phyloP scores from a whole-genome alignment of 148 eudicot species.

The Pouteria glomerata region DNA sequence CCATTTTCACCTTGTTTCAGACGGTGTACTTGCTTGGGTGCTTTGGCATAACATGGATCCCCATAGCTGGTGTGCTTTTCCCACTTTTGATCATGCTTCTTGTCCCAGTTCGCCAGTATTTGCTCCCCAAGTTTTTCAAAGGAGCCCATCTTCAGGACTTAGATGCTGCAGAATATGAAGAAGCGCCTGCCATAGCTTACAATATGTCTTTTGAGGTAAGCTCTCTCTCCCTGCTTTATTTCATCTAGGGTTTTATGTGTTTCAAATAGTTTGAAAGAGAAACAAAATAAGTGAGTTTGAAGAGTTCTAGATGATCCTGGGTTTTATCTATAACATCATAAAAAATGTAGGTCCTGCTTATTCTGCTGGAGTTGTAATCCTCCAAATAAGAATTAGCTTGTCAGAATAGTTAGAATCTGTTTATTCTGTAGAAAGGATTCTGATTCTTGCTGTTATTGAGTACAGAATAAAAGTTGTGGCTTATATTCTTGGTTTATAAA shows the following conservation, averaged over 20 bases:
- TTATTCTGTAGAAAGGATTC: background rate
- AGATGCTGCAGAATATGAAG: conserved; percentile 97
- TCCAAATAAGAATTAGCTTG: background rate
- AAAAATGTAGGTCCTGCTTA: background rate
- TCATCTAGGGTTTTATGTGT: conserved; percentile 5
- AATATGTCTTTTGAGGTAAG: conserved; percentile 69
- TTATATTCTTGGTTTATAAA: background rate
- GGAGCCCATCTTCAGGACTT: conserved; percentile 92
- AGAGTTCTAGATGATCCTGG: background rate
- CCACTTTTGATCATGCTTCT: conserved; percentile 96
- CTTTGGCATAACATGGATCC: conserved; percentile 96
- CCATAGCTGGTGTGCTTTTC: conserved; percentile 93
- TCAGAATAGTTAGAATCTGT: background rate
- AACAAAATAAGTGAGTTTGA: background rate
- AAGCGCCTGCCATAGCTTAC: conserved; percentile 67
- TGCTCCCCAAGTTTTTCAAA: conserved; percentile 82
- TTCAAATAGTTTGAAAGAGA: background rate
- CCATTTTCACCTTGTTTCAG: conserved; percentile 80
- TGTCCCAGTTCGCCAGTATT: conserved; percentile 88
- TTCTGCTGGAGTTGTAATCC: background rate
- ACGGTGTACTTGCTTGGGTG: conserved; percentile 72
- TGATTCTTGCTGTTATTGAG: background rate
- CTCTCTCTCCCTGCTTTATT: background rate
- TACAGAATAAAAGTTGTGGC: background rate
- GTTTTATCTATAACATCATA: background rate